Evolutionary conservation across 306 rosid species (phyloP), one percentile per base, ranked within the genome.

Genomic region (Prunus campanulata): DNA sequence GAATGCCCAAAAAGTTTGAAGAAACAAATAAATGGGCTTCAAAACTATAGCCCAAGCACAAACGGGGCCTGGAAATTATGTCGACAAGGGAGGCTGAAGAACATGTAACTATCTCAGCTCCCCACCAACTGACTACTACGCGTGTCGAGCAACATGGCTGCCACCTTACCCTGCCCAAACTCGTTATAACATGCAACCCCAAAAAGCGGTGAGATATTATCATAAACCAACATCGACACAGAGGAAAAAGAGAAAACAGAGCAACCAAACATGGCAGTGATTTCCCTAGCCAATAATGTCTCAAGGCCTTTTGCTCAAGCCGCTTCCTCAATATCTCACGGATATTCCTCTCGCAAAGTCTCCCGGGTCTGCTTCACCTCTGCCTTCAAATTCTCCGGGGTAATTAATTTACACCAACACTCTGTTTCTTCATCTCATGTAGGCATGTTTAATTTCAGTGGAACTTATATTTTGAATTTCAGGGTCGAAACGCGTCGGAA

Each of bases 361-460:
- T 84, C 93, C 4, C 83, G 89, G 49, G 79, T 91, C 74, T 80
- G 86, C 88, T 81, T 88, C 72, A 71, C 72, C 60, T 66, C 87
- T 6, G 82, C 88, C 29, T 84, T 90, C 54, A 88, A 88, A 77
- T 65, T 77, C 19, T 76, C 90, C 16, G 61, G 81, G 50, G 98
- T 93, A 80, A 47, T 22, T 49, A 48, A 12, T 3, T 49, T 12
- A 49, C 16, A 49, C 19, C 1, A 3, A 49, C 14, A 49, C 6
- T 49, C 18, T 13, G 54, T 39, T 11, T 49, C 54, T 49, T 49
- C 14, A 49, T 6, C 44, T 39, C 44, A 14, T 11, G 54, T 49
- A 3, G 54, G 18, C 66, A 13, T 25, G 29, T 13, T 60, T 60
- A 15, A 49, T 49, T 49, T 49, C 16, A 49, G 2, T 49, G 54